A percentile compares a stretch with the other conserved stretches of the same genome.
Evolutionary conservation across 2,329 filamentous ascomycete species (phyloP).

Genomic region (Sarocladium strictum): DNA sequence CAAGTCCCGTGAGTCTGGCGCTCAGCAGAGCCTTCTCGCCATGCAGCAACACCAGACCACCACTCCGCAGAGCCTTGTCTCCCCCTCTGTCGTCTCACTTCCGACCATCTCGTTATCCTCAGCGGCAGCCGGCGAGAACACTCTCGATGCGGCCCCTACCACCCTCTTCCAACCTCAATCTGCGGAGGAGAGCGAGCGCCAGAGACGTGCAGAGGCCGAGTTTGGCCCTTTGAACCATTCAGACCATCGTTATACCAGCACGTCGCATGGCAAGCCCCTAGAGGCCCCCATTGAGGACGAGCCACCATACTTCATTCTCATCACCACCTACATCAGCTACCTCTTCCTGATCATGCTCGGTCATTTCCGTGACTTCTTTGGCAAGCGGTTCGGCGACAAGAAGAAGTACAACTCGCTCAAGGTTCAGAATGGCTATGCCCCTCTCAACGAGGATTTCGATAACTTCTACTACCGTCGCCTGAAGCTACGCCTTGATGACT

Average conservation of each 20-base stretch:
- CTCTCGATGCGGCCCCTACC: constrained; percentile 67
- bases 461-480: constrained; percentile 93
- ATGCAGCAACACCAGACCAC: constrained; percentile 51
- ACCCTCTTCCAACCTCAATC: constrained; percentile 82
- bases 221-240: constrained; percentile 80
- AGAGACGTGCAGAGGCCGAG: constrained; percentile 77
- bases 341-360: constrained; percentile 92
- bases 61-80: constrained; percentile 36
- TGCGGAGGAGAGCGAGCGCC: constrained; percentile 70
- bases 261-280: constrained; percentile 75
- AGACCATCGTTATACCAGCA: constrained; percentile 82
- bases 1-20: constrained; percentile 64
- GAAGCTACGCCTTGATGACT: constrained; percentile 94
- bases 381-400: constrained; percentile 85
- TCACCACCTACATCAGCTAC: constrained; percentile 98
- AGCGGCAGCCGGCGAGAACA: constrained; percentile 69
- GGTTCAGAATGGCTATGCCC: constrained; percentile 82
- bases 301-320: constrained; percentile 91
- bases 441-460: constrained; percentile 96
- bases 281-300: constrained; percentile 86
- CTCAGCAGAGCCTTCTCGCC: constrained; percentile 62
- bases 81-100: constrained; percentile 67
- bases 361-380: constrained; percentile 95
- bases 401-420: constrained; percentile 77
- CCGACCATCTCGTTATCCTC: constrained; percentile 91